Evolutionary conservation across 2,329 filamentous ascomycete genomes (phyloP).

Genomic region (Venturia asperata): DNA sequence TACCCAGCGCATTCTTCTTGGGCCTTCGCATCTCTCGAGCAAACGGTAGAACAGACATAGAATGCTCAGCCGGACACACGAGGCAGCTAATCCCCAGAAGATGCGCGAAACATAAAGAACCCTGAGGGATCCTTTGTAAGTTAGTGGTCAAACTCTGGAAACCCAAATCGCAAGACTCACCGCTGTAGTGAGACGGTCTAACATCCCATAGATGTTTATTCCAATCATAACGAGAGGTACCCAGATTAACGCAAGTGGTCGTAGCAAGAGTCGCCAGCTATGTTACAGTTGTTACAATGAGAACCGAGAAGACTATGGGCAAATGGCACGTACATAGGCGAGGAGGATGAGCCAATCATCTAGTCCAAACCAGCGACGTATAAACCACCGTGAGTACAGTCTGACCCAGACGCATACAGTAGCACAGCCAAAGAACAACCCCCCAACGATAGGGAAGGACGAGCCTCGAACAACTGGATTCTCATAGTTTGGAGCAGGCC

Average conservation of each 20-base stretch:
- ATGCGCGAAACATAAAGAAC: constrained; percentile 38
- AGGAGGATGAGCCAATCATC: constrained; percentile 20
- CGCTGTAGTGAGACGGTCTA: not conserved
- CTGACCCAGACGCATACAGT: constrained; percentile 12
- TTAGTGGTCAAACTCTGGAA: not conserved
- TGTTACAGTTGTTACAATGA: not conserved
- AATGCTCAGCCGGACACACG: constrained; percentile 39
- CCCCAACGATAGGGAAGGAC: constrained; percentile 3
- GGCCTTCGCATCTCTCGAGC: constrained; percentile 34
- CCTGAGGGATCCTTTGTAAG: constrained; percentile 20
- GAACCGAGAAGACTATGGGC: not conserved
- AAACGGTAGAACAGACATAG: constrained; percentile 43
- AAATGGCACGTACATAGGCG: constrained; percentile 15
- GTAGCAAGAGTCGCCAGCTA: constrained; percentile 17
- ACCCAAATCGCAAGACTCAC: not conserved
- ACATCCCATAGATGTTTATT: constrained; percentile 21
- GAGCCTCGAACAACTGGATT: constrained; percentile 19
- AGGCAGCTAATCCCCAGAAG: constrained; percentile 36
- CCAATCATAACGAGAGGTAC: constrained; percentile 18
- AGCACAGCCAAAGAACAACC: constrained; percentile 11
- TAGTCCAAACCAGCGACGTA: constrained; percentile 20
- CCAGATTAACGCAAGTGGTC: constrained; percentile 16
- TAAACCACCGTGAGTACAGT: constrained; percentile 17
- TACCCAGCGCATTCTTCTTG: constrained; percentile 33
- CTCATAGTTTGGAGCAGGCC: constrained; percentile 12